Base-by-base conservation (phyloP, 495 filamentous ascomycete species). In the Platismatia glauca region DNA sequence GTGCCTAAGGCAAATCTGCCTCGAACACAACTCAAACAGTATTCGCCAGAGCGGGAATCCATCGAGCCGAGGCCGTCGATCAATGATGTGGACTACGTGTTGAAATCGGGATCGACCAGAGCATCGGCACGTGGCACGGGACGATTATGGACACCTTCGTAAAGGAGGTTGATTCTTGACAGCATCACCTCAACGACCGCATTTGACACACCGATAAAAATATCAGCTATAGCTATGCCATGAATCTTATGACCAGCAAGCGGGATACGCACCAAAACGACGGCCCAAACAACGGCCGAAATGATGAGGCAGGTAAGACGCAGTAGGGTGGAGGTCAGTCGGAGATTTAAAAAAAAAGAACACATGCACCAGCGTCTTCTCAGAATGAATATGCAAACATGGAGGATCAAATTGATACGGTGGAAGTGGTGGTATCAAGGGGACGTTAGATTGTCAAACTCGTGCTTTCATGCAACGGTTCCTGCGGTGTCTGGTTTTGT, bases 141-240 rank as follows among this genome's bases (percentile, higher is more conserved):
- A 35, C 81, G 81, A 66, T 72, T 82, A 33, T 82, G 80, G 80
- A 63, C 61, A 27, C 61, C 61, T 38, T 58, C 61, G 9, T 63
- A 58, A 34, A 12, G 4, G 3, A 9, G 46, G 20, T 18, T 12
- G 50, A 11, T 39, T 24, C 13, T 24, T 7, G 52, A 56, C 8
- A 62, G 2, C 9, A 31, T 27, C 38, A 35, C 43, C 11, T 39
- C 18, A 31, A 18, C 33, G 50, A 24, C 16, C 13, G 5, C 44
- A 24, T 7, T 53, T 37, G 9, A 55, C 27, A 34, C 37, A 16
- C 38, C n/a, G 38, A 27, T 33, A 27, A 8, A 7, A 24, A 44
- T 27, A 55, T 56, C 15, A 33, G 13, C 33, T 3, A 7, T 4
- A 34, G 34, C 50, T 53, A 20, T 16, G 50, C 24, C 2, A 5